Evolutionary conservation across 208 protist genomes (phyloP).

Genomic region (Entamoeba nuttalli): DNA sequence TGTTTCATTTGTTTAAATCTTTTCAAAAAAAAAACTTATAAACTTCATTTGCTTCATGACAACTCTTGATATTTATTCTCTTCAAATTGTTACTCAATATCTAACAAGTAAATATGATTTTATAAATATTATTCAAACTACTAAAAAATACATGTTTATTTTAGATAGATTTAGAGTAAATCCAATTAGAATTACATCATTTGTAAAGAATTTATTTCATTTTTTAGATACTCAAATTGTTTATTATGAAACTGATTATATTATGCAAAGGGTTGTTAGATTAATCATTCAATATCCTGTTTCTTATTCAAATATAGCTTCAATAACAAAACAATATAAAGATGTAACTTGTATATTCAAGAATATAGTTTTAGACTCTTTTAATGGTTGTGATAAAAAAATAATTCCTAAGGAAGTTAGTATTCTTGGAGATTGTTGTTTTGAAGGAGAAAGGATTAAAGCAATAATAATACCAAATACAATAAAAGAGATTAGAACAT

Average conservation of each 20-base stretch:
- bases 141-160: neutral
- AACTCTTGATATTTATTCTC: neutral
- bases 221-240: neutral
- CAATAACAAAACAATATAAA: neutral
- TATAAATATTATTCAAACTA: neutral
- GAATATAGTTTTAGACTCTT: neutral
- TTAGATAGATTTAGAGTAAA: neutral
- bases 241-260: neutral
- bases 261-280: neutral
- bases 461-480: neutral
- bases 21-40: no score
- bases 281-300: neutral
- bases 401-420: neutral
- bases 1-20: no score
- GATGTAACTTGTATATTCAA: neutral
- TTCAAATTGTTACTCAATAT: neutral
- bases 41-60: no score
- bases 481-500: neutral
- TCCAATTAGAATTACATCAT: neutral
- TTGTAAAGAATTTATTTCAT: neutral
- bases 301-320: neutral
- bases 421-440: neutral
- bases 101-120: neutral
- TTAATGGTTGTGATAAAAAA: neutral
- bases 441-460: neutral